phyloP scores from a whole-genome alignment of 2,329 filamentous ascomycete genomes.

The Aspergillus aculeatus region DNA sequence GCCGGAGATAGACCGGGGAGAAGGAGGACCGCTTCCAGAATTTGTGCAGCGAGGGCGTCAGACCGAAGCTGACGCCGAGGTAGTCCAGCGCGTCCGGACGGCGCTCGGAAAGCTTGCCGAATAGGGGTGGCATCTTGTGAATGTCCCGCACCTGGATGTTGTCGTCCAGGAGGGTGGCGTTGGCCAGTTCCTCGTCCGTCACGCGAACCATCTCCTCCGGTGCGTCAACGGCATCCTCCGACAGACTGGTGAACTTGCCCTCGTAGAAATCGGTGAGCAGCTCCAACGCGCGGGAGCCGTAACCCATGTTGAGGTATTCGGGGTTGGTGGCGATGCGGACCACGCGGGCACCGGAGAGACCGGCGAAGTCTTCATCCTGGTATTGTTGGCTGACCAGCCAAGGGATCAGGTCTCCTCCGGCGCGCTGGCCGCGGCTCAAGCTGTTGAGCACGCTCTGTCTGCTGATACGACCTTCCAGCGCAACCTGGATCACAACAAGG shows the following conservation, averaged over 20 bases:
- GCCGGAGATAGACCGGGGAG: constrained; percentile 85
- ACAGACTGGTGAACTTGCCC: constrained; percentile 81
- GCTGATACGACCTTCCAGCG: constrained; percentile 92
- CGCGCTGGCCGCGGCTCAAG: constrained; percentile 82
- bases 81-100: constrained; percentile 82
- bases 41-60: constrained; percentile 83
- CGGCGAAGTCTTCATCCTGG: constrained; percentile 94
- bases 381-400: constrained; percentile 98
- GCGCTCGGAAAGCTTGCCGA: constrained; percentile 81
- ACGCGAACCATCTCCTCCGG: constrained; percentile 69
- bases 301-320: constrained; percentile 88
- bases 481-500: constrained; percentile 89
- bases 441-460: constrained; percentile 87
- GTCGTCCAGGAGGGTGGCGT: constrained; percentile 75
- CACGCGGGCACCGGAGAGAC: constrained; percentile 84
- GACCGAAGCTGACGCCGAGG: constrained; percentile 89
- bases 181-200: constrained; percentile 77
- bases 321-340: constrained; percentile 96
- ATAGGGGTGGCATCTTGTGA: constrained; percentile 86
- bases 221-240: constrained; percentile 62
- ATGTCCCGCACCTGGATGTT: constrained; percentile 89
- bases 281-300: constrained; percentile 83
- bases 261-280: constrained; percentile 91
- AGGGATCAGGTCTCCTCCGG: constrained; percentile 89
- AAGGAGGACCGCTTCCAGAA: constrained; percentile 94